phyloP scores from a whole-genome alignment of 2,329 filamentous ascomycete species.

The Aureobasidium uvarum region DNA sequence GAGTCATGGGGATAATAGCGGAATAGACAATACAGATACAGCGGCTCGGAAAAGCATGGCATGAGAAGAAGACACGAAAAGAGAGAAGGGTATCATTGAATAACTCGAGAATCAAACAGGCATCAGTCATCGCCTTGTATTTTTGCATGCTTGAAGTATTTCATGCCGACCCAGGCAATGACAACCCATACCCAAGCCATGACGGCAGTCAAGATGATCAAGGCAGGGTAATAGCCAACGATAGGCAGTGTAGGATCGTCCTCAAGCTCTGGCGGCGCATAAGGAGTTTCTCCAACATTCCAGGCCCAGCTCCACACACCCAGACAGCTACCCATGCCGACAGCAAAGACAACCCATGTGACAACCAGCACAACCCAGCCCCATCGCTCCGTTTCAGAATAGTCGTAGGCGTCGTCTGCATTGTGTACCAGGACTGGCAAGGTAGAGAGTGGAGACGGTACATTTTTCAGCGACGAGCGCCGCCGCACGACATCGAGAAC shows the following conservation, averaged over 20 bases:
- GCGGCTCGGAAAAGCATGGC: neutral
- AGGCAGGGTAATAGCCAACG: conserved; percentile 91
- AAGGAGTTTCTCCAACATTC: conserved; percentile 95
- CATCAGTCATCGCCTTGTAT: conserved; percentile 59
- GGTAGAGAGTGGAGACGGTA: conserved; percentile 29
- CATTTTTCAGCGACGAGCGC: conserved; percentile 29
- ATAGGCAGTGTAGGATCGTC: conserved; percentile 94
- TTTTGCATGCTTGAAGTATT: conserved; percentile 97
- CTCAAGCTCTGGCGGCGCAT: conserved; percentile 90
- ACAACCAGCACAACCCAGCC: conserved; percentile 88
- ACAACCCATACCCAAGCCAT: conserved; percentile 99
- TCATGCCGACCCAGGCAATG: conserved; percentile 98
- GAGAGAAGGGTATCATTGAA: neutral
- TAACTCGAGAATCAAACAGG: neutral
- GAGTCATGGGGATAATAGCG: neutral
- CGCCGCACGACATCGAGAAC: conserved; percentile 28
- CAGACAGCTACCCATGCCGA: conserved; percentile 93
- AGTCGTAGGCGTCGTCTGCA: conserved; percentile 70
- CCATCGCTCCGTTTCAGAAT: conserved; percentile 96
- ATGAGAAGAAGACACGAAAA: neutral
- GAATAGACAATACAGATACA: neutral
- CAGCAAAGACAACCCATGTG: conserved; percentile 94
- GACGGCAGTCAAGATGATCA: conserved; percentile 88
- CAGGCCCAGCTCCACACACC: conserved; percentile 98
- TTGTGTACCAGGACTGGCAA: conserved; percentile 31